Percentiles rank a stretch among this genome's conserved stretches.
Conservation (phyloP, 2,329 filamentous ascomycete genomes). For the Xylariomycetidae sp. region DNA sequence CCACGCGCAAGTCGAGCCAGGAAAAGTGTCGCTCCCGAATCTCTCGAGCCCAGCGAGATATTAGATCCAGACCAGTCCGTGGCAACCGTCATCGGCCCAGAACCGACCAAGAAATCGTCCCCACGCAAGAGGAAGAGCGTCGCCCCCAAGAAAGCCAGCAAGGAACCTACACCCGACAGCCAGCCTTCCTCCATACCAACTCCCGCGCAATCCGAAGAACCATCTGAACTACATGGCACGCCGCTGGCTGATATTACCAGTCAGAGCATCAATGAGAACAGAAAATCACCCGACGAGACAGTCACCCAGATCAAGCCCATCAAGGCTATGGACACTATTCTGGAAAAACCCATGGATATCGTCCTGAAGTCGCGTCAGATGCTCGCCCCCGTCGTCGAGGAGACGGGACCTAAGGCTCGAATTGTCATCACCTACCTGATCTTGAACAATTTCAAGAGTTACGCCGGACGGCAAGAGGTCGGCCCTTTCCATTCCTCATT, state of each 20-base stretch:
- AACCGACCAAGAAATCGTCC: slow-evolving; percentile 42
- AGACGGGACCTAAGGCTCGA: slow-evolving; percentile 72
- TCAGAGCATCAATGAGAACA: slow-evolving; percentile 59
- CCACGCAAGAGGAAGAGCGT: slow-evolving; percentile 66
- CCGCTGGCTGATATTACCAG: slow-evolving; percentile 72
- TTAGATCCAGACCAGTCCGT: slow-evolving; percentile 49
- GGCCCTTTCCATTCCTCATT: slow-evolving; percentile 96
- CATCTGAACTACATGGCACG: slow-evolving; percentile 45
- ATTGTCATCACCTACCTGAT: slow-evolving; percentile 91
- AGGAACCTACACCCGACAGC: slow-evolving; percentile 36
- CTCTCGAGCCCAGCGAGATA: slow-evolving; percentile 55
- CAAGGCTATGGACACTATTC: slow-evolving; percentile 68
- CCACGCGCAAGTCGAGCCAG: slow-evolving; percentile 32
- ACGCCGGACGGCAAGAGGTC: slow-evolving; percentile 90
- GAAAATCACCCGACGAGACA: slow-evolving; percentile 41
- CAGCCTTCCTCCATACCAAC: slow-evolving; percentile 38
- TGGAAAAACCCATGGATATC: slow-evolving; percentile 92
- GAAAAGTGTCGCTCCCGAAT: slow-evolving; percentile 28
- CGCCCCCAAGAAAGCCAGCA: slow-evolving; percentile 34
- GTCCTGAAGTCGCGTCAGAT: slow-evolving; percentile 78
- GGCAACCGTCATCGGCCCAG: slow-evolving; percentile 24
- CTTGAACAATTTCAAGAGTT: slow-evolving; percentile 98
- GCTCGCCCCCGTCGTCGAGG: slow-evolving; percentile 64
- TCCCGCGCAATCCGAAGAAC: slow-evolving; percentile 50
- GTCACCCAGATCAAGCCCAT: slow-evolving; percentile 61